phyloP scores from a whole-genome alignment of 441 rosid species.

The Capsella rubella region DNA sequence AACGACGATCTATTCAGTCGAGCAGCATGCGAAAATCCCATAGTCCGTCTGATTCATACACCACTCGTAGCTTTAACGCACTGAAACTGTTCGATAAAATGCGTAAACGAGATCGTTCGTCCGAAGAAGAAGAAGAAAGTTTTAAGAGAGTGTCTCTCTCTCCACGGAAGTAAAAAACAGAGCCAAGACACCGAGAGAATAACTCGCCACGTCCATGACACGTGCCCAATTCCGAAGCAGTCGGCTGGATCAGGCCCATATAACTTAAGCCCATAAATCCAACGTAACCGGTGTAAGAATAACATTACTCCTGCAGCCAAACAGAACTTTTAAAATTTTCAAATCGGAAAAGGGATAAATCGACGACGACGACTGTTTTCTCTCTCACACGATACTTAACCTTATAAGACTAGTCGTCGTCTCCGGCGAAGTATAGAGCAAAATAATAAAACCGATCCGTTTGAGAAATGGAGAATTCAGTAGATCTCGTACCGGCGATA shows the following conservation, averaged over 20 bases:
- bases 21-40: constrained; percentile 33
- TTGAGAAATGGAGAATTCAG: constrained; percentile 47
- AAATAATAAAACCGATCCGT: not conserved
- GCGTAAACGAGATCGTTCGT: constrained; percentile 45
- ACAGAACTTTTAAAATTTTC: not conserved
- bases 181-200: constrained; percentile 17
- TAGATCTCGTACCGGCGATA: constrained; percentile 65
- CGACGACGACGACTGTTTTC: constrained; percentile 36
- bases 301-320: constrained; percentile 14
- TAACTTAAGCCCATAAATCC: not conserved
- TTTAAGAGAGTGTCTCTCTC: constrained; percentile 7
- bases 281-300: not conserved
- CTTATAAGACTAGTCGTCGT: constrained; percentile 27
- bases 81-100: constrained; percentile 53
- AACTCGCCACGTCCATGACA: constrained; percentile 35
- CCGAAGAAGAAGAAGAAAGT: not conserved
- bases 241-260: constrained; percentile 10
- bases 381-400: constrained; percentile 9
- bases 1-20: constrained; percentile 34
- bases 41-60: constrained; percentile 26
- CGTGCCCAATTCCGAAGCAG: constrained; percentile 33
- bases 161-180: constrained; percentile 20
- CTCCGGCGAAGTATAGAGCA: constrained; percentile 14
- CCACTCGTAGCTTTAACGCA: constrained; percentile 19
- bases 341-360: constrained; percentile 38